Base-by-base conservation (phyloP, 2,329 filamentous ascomycete genomes). In the Colletotrichum sublineola region DNA sequence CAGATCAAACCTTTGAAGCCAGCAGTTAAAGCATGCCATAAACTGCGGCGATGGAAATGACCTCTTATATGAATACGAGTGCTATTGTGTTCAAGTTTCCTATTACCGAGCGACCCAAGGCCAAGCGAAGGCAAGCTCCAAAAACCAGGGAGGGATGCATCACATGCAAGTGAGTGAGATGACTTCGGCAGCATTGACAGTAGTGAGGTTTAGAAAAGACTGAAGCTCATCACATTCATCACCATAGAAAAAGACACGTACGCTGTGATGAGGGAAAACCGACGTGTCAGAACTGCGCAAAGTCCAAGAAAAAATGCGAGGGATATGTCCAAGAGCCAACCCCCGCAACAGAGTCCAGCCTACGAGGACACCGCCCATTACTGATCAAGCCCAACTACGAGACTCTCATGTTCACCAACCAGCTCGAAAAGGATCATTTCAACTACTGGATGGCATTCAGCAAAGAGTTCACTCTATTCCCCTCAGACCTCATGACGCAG, bases 391-490 rank as follows among this genome's bases (percentile, higher is more conserved):
- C 69, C 1, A 68, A 24, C 20, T 63, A 72, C 42, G 65, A 60
- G 36, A 68, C 53, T 1, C 52, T 57, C 12, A n/a, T 63, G 1
- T 72, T 72, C 29, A 55, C 69, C 5, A n/a, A n/a, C 2, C 69
- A 72, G 29, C 36, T 68, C 4, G 57, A 72, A 11, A 72, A 68
- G 24, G 65, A 68, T n/a, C 57, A 63, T 1, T 63, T 72, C 33
- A 52, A 72, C 18, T 68, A 68, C 44, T 72, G 58, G 69, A 42
- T 58, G 15, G 33, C 57, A 6, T 72, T 72, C 20, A 58, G 62
- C 1, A 60, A 60, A 11, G 48, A 70, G 18, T 73, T 62, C 3
- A 61, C 66, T 3, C 38, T 73, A 20, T 73, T 73, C 12, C 70
- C 70, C 12, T 55, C 61, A 0, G 62, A 66, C 2, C 66, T 73